Evolutionary conservation across 176 grass and related monocot genomes (phyloP).

Genomic region (Juncus inflexus): DNA sequence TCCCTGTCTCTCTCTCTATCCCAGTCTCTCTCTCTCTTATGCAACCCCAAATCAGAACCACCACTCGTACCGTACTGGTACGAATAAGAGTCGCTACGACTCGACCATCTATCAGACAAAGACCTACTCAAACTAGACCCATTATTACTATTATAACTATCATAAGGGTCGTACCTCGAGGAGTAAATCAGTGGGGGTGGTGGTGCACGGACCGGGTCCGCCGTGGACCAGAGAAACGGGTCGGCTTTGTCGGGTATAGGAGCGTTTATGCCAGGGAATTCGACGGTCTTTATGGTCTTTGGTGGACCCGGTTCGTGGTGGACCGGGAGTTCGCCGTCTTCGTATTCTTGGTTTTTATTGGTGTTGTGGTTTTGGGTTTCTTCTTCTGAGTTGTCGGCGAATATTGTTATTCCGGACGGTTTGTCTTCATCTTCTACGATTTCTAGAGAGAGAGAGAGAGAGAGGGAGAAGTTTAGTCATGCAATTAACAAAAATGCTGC

Average conservation of each 20-base stretch:
- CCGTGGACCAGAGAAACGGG: slow-evolving; percentile 51
- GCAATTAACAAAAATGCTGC: slow-evolving; percentile 1
- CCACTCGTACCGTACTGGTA: slow-evolving; percentile 4
- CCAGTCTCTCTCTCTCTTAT: neutral
- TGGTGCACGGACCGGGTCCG: slow-evolving; percentile 27
- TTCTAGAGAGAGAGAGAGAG: slow-evolving; percentile 34
- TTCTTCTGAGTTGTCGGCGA: slow-evolving; percentile 42
- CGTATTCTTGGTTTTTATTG: slow-evolving; percentile 46
- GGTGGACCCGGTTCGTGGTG: slow-evolving; percentile 30
- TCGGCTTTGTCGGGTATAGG: slow-evolving; percentile 79
- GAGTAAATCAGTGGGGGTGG: slow-evolving; percentile 32
- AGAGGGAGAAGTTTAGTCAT: slow-evolving; percentile 22
- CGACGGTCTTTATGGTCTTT: slow-evolving; percentile 59
- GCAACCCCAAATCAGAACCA: slow-evolving; percentile 10
- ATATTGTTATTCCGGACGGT: slow-evolving; percentile 94
- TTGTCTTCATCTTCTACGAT: slow-evolving; percentile 67
- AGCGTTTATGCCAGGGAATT: slow-evolving; percentile 85
- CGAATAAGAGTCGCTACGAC: slow-evolving; percentile 29
- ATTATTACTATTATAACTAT: slow-evolving; percentile 7
- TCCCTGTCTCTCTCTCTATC: slow-evolving; percentile 9
- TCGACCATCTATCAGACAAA: slow-evolving; percentile 41
- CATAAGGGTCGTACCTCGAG: slow-evolving; percentile 51
- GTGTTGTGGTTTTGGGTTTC: slow-evolving; percentile 29
- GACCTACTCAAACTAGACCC: slow-evolving; percentile 44
- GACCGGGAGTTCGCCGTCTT: slow-evolving; percentile 79